A percentile compares a stretch with the other conserved stretches of the same genome.
phyloP scores from a whole-genome alignment of 305 asterid species.

The Fraxinus velutina region DNA sequence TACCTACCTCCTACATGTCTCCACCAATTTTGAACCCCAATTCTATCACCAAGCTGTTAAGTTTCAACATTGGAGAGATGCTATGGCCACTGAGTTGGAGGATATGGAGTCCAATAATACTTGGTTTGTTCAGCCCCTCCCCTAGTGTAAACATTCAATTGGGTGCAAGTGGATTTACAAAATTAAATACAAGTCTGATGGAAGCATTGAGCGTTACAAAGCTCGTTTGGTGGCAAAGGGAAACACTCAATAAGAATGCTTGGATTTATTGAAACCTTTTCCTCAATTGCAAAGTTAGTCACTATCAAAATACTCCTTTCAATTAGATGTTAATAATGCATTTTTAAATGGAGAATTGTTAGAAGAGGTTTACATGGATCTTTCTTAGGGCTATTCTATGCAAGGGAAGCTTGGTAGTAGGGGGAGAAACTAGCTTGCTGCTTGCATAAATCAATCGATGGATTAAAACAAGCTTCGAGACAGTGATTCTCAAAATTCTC shows the following conservation, averaged over 20 bases:
- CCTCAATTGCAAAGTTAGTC: background rate
- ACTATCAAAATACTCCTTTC: background rate
- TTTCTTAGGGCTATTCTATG: background rate
- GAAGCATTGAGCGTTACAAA: too few species aligned
- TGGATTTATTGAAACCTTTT: background rate
- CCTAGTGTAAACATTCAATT: background rate
- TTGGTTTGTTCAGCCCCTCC: background rate
- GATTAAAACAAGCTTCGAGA: background rate
- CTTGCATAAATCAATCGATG: background rate
- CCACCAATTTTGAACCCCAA: background rate
- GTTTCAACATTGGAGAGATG: background rate
- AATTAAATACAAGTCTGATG: too few species aligned
- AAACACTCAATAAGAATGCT: background rate
- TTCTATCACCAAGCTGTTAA: background rate
- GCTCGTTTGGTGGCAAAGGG: background rate
- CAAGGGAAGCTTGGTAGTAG: background rate
- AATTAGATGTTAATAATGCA: background rate
- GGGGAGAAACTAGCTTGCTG: background rate
- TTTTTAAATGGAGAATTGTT: background rate
- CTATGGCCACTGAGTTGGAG: background rate
- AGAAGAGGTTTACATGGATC: background rate
- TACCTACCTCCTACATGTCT: background rate
- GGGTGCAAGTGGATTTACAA: background rate
- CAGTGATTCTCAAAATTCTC: background rate
- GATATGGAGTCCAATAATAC: background rate